Percentiles rank a stretch among this genome's conserved stretches.
These are phyloP conservation scores for Amanita molliuscula DNA, from an alignment of 768 basidiomycete genomes.

Conservation along the genomic window DNA sequence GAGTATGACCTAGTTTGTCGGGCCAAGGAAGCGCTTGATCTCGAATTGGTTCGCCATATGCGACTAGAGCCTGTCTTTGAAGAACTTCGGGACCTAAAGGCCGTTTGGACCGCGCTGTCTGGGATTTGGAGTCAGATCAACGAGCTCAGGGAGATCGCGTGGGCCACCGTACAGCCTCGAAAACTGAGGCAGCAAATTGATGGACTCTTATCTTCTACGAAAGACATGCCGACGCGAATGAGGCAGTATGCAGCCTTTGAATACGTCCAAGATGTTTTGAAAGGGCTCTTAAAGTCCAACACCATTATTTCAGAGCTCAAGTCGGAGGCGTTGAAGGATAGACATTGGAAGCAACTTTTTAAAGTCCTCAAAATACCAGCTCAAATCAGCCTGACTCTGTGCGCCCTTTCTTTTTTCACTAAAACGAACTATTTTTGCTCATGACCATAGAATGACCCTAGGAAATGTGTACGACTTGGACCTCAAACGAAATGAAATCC, in stretches of 20 bases:
- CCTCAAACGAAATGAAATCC: constrained; percentile 81
- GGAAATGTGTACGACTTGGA: constrained; percentile 97
- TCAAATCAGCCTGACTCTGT: constrained; percentile 71
- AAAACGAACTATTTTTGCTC: constrained; percentile 4
- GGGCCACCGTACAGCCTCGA: constrained; percentile 90
- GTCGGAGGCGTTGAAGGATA: constrained; percentile 93
- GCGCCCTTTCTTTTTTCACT: constrained; percentile 13
- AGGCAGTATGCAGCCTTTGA: constrained; percentile 98
- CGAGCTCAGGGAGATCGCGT: constrained; percentile 79
- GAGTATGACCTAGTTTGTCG: constrained; percentile 93
- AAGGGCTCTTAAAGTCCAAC: constrained; percentile 83
- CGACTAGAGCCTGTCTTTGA: constrained; percentile 92
- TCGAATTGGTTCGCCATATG: constrained; percentile 83
- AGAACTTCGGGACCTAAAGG: constrained; percentile 92
- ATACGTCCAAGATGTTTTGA: constrained; percentile 88
- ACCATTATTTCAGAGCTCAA: constrained; percentile 86
- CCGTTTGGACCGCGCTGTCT: constrained; percentile 97
- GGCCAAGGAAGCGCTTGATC: constrained; percentile 93
- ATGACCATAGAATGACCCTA: constrained; percentile 66
- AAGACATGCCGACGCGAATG: constrained; percentile 99
- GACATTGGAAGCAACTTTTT: constrained; percentile 98
- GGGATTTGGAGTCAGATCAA: constrained; percentile 93
- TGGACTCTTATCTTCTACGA: constrained; percentile 81
- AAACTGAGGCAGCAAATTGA: constrained; percentile 94
- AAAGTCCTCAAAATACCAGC: constrained; percentile 71